phyloP scores from a whole-genome alignment of 768 basidiomycete species.

The Clitopilus passeckerianus region DNA sequence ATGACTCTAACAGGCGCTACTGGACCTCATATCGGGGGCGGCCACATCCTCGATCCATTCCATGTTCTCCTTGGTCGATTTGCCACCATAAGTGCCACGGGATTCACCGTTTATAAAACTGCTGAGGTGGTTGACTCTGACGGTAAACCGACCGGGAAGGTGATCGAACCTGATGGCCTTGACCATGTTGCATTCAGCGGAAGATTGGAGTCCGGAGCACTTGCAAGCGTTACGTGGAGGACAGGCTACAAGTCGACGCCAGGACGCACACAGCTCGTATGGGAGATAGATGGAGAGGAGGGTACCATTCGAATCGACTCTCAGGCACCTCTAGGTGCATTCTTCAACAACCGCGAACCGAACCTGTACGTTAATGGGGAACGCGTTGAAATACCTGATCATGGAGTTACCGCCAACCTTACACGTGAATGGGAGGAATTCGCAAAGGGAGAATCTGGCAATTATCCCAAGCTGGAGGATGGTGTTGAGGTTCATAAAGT shows the following conservation, averaged over 20 bases:
- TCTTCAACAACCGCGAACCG: constrained; percentile 18
- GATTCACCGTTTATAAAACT: constrained; percentile 18
- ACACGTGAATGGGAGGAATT: constrained; percentile 17
- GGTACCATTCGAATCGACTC: constrained; percentile 21
- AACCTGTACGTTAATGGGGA: constrained; percentile 25
- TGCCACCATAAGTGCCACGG: constrained; percentile 18
- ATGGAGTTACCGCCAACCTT: constrained; percentile 3
- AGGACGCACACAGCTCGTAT: constrained; percentile 20
- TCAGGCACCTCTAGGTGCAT: constrained; percentile 5
- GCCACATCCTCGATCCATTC: constrained; percentile 23
- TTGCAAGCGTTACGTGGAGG: constrained; percentile 20
- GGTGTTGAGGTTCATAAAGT: constrained; percentile 17
- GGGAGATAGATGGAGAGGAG: constrained; percentile 30
- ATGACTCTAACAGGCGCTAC: constrained; percentile 14
- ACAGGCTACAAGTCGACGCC: constrained; percentile 13
- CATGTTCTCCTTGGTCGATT: constrained; percentile 25
- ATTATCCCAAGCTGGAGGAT: constrained; percentile 22
- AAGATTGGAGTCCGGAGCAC: constrained; percentile 21
- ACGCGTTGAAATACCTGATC: constrained; percentile 11
- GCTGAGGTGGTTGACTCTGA: constrained; percentile 16
- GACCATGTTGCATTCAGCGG: constrained; percentile 26
- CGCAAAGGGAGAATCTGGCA: constrained; percentile 14
- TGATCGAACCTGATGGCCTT: constrained; percentile 9
- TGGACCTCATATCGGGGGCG: constrained; percentile 18
- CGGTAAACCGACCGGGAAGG: constrained; percentile 18